Base-by-base conservation (phyloP, 129 eudicot species). In the Saussurea involucrata region DNA sequence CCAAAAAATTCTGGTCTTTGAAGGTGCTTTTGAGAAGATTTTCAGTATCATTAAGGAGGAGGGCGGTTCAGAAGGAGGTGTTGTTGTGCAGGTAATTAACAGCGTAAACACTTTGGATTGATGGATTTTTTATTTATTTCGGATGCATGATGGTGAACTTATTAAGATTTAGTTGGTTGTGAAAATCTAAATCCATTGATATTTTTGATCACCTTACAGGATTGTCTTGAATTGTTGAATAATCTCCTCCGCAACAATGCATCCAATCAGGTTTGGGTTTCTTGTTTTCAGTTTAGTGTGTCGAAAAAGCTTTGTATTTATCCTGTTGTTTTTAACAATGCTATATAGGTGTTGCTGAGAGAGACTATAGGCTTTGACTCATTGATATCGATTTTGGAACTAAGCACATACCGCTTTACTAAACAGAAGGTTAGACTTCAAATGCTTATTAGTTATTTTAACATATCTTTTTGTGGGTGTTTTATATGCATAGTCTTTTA, bases 31-130 rank as follows among this genome's bases (percentile, higher is more conserved):
- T 85, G 98, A 93, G 80, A 93, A 93, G 88, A 88, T 93, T 12
- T 90, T 93, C 76, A 87, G 95, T 81, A 87, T 93, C 67, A 88
- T 93, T 22, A 90, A 78, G 71, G 98, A 90, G 78, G 98, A 93
- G 85, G 98, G 98, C 46, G 98, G 97, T 49, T 90, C 98, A 74
- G 97, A 93, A 46, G 98, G 98, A 24, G 98, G 98, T 7, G 95
- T 93, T 55, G 97, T 93, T 80, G 97, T 93, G 71, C 98, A 93
- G 97, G 98, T 88, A 60, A 74, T 69, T 24, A 40, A 3, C 34
- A 70, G 18, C 34, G 20, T 12, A 8, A 21, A 46, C 21, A 4
- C 29, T 53, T 55, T 10, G 33, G 8, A 36, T 42, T 17, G 63
- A 36, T 64, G 4, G 1, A 46, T 18, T 49, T 55, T 25, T 53